These are phyloP conservation scores for Alectoria sarmentosa DNA, from an alignment of 495 filamentous ascomycete species.

Conservation along the genomic window DNA sequence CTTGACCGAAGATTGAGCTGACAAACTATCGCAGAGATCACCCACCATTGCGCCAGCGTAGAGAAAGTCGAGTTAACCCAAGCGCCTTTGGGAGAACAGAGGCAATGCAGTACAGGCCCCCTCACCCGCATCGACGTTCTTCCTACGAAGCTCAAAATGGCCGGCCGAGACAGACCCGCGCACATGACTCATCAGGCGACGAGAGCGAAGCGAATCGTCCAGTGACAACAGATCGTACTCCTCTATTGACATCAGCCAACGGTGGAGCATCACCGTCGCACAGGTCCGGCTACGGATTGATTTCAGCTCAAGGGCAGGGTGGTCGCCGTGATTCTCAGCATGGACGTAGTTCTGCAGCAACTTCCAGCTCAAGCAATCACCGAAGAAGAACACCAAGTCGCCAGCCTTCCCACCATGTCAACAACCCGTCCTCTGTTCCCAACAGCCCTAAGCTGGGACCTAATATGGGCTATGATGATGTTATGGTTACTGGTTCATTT, in stretches of 20 bases:
- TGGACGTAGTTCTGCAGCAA: conserved; percentile 23
- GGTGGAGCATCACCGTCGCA: conserved; percentile 21
- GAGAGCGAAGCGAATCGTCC: conserved; percentile 25
- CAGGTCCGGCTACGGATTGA: conserved; percentile 33
- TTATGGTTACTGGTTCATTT: conserved; percentile 59
- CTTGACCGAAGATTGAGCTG: not conserved
- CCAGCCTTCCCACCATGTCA: conserved; percentile 63
- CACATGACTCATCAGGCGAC: conserved; percentile 27
- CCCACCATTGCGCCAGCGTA: conserved; percentile 59
- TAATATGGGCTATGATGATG: conserved; percentile 68
- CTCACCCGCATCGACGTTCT: conserved; percentile 14
- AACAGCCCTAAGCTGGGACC: conserved; percentile 57
- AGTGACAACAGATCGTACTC: conserved; percentile 23
- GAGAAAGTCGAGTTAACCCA: conserved; percentile 47
- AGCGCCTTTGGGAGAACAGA: conserved; percentile 26
- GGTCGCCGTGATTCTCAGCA: conserved; percentile 21
- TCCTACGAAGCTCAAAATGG: conserved; percentile 17
- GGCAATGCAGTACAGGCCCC: not conserved
- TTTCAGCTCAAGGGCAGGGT: conserved; percentile 9
- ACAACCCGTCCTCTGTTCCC: conserved; percentile 94
- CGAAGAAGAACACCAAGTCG: conserved; percentile 21
- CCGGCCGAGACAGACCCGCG: conserved; percentile 12
- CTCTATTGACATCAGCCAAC: conserved; percentile 21
- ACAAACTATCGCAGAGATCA: conserved; percentile 49
- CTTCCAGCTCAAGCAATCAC: conserved; percentile 26